These are phyloP conservation scores for Dendrocalamus sinicus DNA, from an alignment of 176 grass and related monocot species.

Conservation along the genomic window DNA sequence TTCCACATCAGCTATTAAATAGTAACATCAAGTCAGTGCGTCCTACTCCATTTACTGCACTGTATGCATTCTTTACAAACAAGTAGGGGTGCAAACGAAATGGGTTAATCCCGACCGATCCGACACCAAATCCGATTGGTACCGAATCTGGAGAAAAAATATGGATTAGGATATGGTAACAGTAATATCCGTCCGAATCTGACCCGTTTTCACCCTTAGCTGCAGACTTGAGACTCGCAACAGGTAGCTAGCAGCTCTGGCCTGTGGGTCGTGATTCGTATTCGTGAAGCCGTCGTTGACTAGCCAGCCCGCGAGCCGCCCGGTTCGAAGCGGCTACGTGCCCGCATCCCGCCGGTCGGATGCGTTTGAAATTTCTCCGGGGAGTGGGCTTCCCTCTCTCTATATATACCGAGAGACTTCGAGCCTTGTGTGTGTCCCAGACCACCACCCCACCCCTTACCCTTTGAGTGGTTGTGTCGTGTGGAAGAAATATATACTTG, in stretches of 20 bases:
- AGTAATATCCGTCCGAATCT: too few relatives aligned
- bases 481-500: background rate
- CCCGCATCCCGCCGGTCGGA: background rate
- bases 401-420: slow-evolving; percentile 15
- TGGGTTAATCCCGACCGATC: too few relatives aligned
- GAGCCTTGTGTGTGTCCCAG: background rate
- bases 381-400: background rate
- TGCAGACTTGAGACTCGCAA: background rate
- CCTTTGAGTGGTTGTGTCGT: background rate
- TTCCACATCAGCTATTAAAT: too few relatives aligned
- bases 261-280: slow-evolving; percentile 41
- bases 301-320: background rate
- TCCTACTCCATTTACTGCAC: too few relatives aligned
- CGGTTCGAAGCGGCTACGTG: background rate
- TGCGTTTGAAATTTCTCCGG: slow-evolving; percentile 46
- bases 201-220: too few relatives aligned
- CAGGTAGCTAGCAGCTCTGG: background rate
- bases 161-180: too few relatives aligned
- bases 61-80: too few relatives aligned
- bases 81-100: too few relatives aligned
- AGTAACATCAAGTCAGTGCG: too few relatives aligned
- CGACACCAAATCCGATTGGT: too few relatives aligned
- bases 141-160: too few relatives aligned
- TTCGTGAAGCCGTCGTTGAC: slow-evolving; percentile 53
- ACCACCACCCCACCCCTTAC: too few relatives aligned